Evolutionary conservation across 352 stramenopile species (phyloP).

Genomic region (Saprolegnia diclina): DNA sequence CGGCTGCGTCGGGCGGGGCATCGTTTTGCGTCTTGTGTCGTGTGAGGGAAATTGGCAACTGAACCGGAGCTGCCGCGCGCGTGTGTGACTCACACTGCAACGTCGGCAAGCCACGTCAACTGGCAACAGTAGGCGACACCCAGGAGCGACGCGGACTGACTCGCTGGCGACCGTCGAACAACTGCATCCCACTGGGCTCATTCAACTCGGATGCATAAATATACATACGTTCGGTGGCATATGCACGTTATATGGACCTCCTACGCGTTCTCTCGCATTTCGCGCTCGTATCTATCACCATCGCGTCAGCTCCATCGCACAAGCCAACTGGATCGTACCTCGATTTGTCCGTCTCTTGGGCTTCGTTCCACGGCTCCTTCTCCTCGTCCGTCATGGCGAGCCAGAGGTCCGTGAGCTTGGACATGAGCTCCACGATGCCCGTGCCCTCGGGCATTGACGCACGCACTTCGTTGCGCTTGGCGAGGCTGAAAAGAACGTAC

Average conservation of each 20-base stretch:
- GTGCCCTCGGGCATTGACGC: conserved; percentile 36
- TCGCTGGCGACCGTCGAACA: neutral
- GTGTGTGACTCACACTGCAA: too few relatives aligned
- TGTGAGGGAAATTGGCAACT: too few relatives aligned
- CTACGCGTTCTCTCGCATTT: conserved; percentile 32
- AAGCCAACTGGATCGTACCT: conserved; percentile 34
- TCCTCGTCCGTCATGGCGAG: conserved; percentile 50
- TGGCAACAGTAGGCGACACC: too few relatives aligned
- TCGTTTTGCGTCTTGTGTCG: too few relatives aligned
- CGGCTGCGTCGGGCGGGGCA: too few relatives aligned
- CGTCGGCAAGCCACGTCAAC: too few relatives aligned
- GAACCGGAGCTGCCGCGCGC: too few relatives aligned
- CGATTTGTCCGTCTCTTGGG: conserved; percentile 47
- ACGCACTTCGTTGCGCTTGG: conserved; percentile 52
- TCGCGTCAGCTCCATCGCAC: neutral
- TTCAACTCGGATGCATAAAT: neutral
- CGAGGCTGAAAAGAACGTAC: conserved; percentile 66
- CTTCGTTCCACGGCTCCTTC: conserved; percentile 53
- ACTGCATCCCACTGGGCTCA: neutral
- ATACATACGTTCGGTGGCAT: neutral
- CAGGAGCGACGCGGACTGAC: too few relatives aligned
- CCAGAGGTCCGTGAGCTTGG: conserved; percentile 47
- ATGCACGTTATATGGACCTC: neutral
- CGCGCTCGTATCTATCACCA: conserved; percentile 29
- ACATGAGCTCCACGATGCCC: conserved; percentile 60